Evolutionary conservation across 352 stramenopile genomes (phyloP).

Genomic region (Phytophthora aleatoria): DNA sequence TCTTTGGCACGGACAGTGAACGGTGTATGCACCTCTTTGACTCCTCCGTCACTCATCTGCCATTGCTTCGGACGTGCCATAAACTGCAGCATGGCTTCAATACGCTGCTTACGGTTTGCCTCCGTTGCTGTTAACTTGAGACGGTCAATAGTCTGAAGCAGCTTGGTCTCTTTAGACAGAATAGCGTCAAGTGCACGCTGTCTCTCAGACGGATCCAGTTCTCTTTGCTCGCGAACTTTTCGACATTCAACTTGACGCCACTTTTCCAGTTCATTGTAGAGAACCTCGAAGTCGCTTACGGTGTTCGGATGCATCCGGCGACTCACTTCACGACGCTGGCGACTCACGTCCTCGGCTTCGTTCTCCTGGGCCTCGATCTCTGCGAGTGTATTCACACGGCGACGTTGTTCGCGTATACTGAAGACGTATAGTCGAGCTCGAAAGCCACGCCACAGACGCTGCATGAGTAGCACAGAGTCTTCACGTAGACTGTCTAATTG

Average conservation of each 20-base stretch:
- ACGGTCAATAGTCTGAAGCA: constrained; percentile 89
- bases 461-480: constrained; percentile 78
- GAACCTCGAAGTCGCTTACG: constrained; percentile 85
- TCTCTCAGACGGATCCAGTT: constrained; percentile 36
- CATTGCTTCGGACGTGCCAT: constrained; percentile 92
- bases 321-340: constrained; percentile 77
- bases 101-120: constrained; percentile 81
- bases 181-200: constrained; percentile 63
- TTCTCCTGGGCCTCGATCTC: constrained; percentile 59
- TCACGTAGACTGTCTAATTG: constrained; percentile 83
- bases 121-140: constrained; percentile 86
- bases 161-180: constrained; percentile 82
- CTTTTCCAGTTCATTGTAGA: constrained; percentile 94
- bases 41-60: constrained; percentile 91
- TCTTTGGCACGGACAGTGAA: constrained; percentile 90
- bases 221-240: constrained; percentile 55
- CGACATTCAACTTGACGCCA: constrained; percentile 90
- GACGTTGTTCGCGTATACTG: constrained; percentile 48
- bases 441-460: constrained; percentile 91
- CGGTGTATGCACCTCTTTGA: constrained; percentile 91
- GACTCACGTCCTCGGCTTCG: constrained; percentile 47
- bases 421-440: constrained; percentile 55
- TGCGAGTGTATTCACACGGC: constrained; percentile 29
- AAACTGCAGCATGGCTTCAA: constrained; percentile 88
- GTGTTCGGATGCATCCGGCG: constrained; percentile 90